Base-by-base conservation (phyloP, 2,329 filamentous ascomycete genomes). In the Nannizzia gypsea region DNA sequence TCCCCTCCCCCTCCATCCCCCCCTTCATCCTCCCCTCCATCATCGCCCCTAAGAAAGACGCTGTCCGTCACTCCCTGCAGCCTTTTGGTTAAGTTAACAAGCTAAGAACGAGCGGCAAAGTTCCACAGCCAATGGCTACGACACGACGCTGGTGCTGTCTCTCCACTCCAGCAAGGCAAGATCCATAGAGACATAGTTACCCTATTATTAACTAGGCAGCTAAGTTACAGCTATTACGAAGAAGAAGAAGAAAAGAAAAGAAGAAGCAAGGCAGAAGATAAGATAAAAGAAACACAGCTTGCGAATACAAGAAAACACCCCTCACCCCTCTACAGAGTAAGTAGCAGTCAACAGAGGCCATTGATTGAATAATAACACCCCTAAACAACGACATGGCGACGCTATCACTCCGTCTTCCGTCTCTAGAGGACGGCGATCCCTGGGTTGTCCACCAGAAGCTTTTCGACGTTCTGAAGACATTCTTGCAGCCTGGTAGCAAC, bases 401-500 rank as follows among this genome's bases (percentile, higher is more conserved):
- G 13, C 54, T 56, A 26, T 38, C 38, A 24, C 54, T 56, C 38
- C 54, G 54, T 56, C 54, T 56, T 6, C 54, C 54, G 6, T 38
- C 54, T 9, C 31, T 56, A 20, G 54, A 56, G 28, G 34, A 28
- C n/a, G 54, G 22, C n/a, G 34, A 56, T 28, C 54, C 54, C 6
- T 56, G 54, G 54, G 40, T 56, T n/a, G 54, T 56, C 31, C 54
- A 56, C 15, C 31, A 40, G 24, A 56, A 56, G 15, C 54, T 56
- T 6, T 56, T 56, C 34, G 54, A 28, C 22, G 22, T 56, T 17
- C 54, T 56, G 31, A 56, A 26, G n/a, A 31, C 24, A 56, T 56
- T 40, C 54, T 31, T 56, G 22, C 54, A 56, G 54, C 34, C 54
- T 42, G 17, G 8, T 34, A 56, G 54, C 38, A 24, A 17, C n/a